Conservation (phyloP, 2,329 filamentous ascomycete species). For the Fusarium nygamai region DNA sequence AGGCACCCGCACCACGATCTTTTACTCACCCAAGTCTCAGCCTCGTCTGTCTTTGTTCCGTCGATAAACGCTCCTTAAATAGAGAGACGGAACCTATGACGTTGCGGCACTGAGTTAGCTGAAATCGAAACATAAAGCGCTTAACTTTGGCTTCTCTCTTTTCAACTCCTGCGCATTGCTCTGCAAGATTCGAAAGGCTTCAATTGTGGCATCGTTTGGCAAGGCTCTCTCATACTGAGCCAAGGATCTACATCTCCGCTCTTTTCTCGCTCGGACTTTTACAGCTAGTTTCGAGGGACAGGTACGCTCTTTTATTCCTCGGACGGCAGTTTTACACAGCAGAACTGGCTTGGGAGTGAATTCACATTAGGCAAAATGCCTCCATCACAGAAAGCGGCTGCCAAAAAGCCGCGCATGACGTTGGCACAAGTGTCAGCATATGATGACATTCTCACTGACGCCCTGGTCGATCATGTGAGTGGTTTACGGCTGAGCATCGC, state of each 20-base stretch:
- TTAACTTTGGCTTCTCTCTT: slow-evolving; percentile 22
- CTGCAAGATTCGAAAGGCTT: not conserved
- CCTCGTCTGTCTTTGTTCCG: slow-evolving; percentile 20
- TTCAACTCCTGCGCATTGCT: not conserved
- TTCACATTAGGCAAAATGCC: slow-evolving; percentile 46
- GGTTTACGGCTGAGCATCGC: slow-evolving; percentile 1
- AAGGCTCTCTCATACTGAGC: not conserved
- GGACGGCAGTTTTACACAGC: not conserved
- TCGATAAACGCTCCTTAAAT: slow-evolving; percentile 17
- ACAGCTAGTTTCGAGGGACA: slow-evolving; percentile 25
- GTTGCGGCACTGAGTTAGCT: slow-evolving; percentile 40
- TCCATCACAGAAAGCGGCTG: slow-evolving; percentile 47
- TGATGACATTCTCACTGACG: slow-evolving; percentile 95
- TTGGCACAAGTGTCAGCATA: slow-evolving; percentile 89
- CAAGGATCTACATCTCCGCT: slow-evolving; percentile 22
- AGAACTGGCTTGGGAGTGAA: not conserved
- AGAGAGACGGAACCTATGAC: slow-evolving; percentile 36
- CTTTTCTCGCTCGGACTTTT: slow-evolving; percentile 26
- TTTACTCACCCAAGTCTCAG: slow-evolving; percentile 24
- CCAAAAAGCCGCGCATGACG: slow-evolving; percentile 79
- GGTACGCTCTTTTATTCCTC: slow-evolving; percentile 36
- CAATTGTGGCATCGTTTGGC: not conserved
- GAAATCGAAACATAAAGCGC: slow-evolving; percentile 32
- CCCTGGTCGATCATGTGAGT: slow-evolving; percentile 92
- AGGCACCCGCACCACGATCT: slow-evolving; percentile 2